Evolutionary conservation across 306 rosid genomes (phyloP).

Genomic region (Senna tora): DNA sequence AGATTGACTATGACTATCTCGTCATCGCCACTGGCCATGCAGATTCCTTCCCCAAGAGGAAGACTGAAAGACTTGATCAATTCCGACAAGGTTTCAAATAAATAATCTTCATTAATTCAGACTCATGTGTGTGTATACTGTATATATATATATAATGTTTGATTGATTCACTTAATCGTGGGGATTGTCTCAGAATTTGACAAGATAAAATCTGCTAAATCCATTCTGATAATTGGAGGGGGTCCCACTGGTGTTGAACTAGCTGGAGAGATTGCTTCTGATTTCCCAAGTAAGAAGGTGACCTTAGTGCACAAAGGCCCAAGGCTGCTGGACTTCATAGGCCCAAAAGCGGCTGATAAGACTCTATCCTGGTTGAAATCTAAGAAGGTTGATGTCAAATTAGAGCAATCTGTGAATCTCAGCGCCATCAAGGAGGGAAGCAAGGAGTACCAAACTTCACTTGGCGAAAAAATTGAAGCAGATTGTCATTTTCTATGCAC

Average conservation of each 20-base stretch:
- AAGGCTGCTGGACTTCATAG: slow-evolving; percentile 77
- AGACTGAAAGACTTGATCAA: slow-evolving; percentile 55
- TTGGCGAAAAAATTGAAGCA: slow-evolving; percentile 61
- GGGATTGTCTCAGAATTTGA: slow-evolving; percentile 48
- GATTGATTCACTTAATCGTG: no score
- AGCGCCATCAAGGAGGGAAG: slow-evolving; percentile 38
- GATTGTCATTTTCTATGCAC: slow-evolving; percentile 72
- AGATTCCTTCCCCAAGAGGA: slow-evolving; percentile 52
- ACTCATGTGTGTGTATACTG: no score
- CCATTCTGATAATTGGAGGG: slow-evolving; percentile 85
- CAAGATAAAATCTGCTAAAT: slow-evolving; percentile 63
- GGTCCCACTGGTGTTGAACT: slow-evolving; percentile 94
- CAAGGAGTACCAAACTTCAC: slow-evolving; percentile 56
- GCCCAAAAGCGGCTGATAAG: slow-evolving; percentile 66
- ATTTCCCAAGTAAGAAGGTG: slow-evolving; percentile 65
- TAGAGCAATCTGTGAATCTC: slow-evolving; percentile 56
- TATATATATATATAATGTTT: no score
- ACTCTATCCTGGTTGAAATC: slow-evolving; percentile 61
- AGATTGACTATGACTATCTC: slow-evolving; percentile 59
- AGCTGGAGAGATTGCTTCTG: slow-evolving; percentile 80
- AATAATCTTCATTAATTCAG: neutral
- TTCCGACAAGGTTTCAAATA: slow-evolving; percentile 68
- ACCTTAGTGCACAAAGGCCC: slow-evolving; percentile 71
- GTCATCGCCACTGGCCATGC: slow-evolving; percentile 77
- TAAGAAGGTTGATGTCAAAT: slow-evolving; percentile 62